These are phyloP conservation scores for Apiospora hydei DNA, from an alignment of 2,329 filamentous ascomycete species.

Conservation along the genomic window DNA sequence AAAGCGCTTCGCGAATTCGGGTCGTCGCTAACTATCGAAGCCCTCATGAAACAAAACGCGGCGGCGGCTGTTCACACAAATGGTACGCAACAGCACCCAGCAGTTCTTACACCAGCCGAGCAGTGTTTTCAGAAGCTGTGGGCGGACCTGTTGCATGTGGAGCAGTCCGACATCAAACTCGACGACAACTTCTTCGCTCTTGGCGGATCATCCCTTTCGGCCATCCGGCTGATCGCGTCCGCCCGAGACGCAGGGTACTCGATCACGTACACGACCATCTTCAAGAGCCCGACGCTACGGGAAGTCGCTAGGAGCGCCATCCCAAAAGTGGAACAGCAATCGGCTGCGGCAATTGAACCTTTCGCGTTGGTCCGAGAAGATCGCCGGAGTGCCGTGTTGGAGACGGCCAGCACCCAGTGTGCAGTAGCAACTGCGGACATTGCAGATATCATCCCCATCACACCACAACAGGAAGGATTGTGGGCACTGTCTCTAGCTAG, in stretches of 20 bases:
- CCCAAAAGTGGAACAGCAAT: too few species aligned
- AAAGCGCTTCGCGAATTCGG: background rate
- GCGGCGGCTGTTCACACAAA: background rate
- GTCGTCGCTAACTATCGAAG: background rate
- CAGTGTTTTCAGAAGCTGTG: background rate
- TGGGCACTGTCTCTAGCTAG: background rate
- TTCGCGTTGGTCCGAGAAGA: too few species aligned
- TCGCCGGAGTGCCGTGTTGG: too few species aligned
- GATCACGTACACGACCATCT: conserved; percentile 43
- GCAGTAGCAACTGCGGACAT: background rate
- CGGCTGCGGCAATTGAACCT: too few species aligned
- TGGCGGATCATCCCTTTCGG: conserved; percentile 30
- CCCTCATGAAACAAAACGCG: background rate
- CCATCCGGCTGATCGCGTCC: background rate
- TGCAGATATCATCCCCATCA: background rate
- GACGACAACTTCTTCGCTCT: conserved; percentile 30
- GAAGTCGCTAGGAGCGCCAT: background rate
- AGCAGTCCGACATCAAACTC: background rate
- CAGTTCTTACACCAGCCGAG: background rate
- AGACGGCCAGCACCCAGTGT: too few species aligned
- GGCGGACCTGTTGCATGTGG: background rate
- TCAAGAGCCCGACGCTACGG: conserved; percentile 34
- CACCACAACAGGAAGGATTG: background rate
- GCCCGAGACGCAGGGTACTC: conserved; percentile 45
- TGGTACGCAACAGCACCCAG: background rate